Evolutionary conservation across 768 basidiomycete species (phyloP), one percentile per base, ranked within the genome.

Genomic region (Leccinellum rugosiceps): DNA sequence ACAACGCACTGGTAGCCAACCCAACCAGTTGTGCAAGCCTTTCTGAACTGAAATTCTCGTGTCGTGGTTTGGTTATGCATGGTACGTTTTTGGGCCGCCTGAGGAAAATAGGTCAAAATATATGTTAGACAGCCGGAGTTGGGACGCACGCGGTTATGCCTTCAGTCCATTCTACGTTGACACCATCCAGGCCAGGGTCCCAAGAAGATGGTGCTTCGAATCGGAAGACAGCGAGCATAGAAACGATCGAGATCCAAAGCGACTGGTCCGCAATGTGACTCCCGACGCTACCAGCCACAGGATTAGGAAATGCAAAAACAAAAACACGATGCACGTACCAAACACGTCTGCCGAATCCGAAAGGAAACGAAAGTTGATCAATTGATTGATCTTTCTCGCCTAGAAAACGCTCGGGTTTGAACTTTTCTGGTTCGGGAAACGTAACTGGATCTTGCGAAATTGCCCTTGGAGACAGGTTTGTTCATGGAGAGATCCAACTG

Each of bases 311-410:
- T n/a, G n/a, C 10, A 41, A 41, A 41, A 41, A 31, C 9, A 2
- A n/a, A n/a, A n/a, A n/a, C 4, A 17, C 19, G 30, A 11, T 3
- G 3, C 9, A n/a, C 57, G 1, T 50, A 64, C 65, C 62, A 65
- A 32, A 58, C 19, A 53, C 79, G 53, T 51, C 83, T 82, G 68
- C 82, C 79, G 30, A 85, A 72, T 31, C 69, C 66, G 48, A 68
- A 68, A 1, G 51, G 58, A 41, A 70, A 68, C 13, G 69, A 58
- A 41, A 61, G 56, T 7, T 49, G 46, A 26, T 68, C 63, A 10
- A 51, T 26, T 3, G 56, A 31, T 14, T 21, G 38, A 23, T 15
- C 38, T 7, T 54, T 56, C 28, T 49, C 52, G 3, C 45, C 28
- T 28, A 77, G 57, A 53, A 69, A 73, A 0, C 78, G 73, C 15